phyloP scores from a whole-genome alignment of 345 rosid species.

The Luvunga scandens region DNA sequence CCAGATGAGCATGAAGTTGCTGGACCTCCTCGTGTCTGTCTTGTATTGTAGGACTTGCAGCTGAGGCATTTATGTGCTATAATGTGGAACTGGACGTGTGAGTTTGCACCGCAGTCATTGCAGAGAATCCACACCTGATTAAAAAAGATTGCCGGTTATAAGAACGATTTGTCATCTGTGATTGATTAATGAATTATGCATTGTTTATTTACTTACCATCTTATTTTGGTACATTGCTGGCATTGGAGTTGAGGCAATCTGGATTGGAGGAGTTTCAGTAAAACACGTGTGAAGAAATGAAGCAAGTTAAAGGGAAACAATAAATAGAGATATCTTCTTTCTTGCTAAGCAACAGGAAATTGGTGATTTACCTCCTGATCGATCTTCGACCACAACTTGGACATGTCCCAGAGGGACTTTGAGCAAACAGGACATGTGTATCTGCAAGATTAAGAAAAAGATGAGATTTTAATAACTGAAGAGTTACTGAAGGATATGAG shows the following conservation, averaged over 20 bases:
- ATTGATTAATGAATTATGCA: background rate
- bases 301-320: background rate
- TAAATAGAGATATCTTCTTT: background rate
- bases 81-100: conserved; percentile 62
- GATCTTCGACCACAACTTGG: conserved; percentile 67
- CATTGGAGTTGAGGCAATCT: conserved; percentile 82
- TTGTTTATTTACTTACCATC: conserved; percentile 40
- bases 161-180: background rate
- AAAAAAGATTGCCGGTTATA: background rate
- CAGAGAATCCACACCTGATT: conserved; percentile 83
- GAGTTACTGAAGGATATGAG: background rate
- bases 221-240: conserved; percentile 64
- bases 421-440: conserved; percentile 89
- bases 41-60: conserved; percentile 78
- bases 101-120: conserved; percentile 72
- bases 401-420: conserved; percentile 75
- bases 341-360: background rate
- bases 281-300: background rate
- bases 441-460: conserved; percentile 34
- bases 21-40: conserved; percentile 58
- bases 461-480: background rate
- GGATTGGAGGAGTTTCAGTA: conserved; percentile 9
- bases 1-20: conserved; percentile 50
- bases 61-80: conserved; percentile 66
- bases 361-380: conserved; percentile 70